Evolutionary conservation across 2,329 filamentous ascomycete species (phyloP).

Genomic region (Cladosporium sp.): DNA sequence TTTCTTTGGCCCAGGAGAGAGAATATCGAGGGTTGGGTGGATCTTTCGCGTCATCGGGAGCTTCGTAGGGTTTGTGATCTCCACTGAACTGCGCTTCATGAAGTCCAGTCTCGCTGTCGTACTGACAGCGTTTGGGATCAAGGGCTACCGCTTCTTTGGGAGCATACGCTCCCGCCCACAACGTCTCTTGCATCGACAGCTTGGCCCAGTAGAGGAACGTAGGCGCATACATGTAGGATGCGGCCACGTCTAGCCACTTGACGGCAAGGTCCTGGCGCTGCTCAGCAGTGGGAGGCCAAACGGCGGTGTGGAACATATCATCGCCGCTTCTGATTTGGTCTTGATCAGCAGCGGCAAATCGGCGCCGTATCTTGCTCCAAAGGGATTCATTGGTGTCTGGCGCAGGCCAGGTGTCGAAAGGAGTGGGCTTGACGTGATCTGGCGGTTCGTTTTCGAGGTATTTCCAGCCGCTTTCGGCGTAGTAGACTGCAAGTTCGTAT

Average conservation of each 20-base stretch:
- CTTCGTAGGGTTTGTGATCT: constrained; percentile 1
- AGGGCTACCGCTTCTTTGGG: constrained; percentile 22
- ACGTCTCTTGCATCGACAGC: constrained; percentile 22
- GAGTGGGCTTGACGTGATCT: constrained; percentile 30
- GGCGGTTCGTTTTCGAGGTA: constrained; percentile 33
- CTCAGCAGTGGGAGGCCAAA: constrained; percentile 23
- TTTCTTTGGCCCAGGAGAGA: constrained; percentile 16
- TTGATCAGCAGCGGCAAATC: neutral
- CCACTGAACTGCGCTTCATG: constrained; percentile 14
- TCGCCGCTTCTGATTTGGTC: constrained; percentile 1
- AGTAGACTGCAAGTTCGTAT: constrained; percentile 37
- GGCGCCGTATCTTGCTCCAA: neutral
- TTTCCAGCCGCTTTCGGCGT: constrained; percentile 30
- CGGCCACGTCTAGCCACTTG: constrained; percentile 25
- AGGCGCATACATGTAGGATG: constrained; percentile 22
- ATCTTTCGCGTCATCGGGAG: constrained; percentile 12
- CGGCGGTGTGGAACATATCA: constrained; percentile 25
- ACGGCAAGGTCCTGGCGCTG: constrained; percentile 24
- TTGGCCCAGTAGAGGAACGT: constrained; percentile 24
- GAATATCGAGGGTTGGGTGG: constrained; percentile 23
- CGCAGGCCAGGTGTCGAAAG: constrained; percentile 29
- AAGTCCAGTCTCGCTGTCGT: constrained; percentile 21
- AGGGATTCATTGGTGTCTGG: neutral
- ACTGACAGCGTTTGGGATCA: constrained; percentile 23
- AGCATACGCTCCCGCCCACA: constrained; percentile 22